Evolutionary conservation across 805 yeast genomes (phyloP), one percentile per base, ranked within the genome.

Genomic region (Kodamaea restingae): DNA sequence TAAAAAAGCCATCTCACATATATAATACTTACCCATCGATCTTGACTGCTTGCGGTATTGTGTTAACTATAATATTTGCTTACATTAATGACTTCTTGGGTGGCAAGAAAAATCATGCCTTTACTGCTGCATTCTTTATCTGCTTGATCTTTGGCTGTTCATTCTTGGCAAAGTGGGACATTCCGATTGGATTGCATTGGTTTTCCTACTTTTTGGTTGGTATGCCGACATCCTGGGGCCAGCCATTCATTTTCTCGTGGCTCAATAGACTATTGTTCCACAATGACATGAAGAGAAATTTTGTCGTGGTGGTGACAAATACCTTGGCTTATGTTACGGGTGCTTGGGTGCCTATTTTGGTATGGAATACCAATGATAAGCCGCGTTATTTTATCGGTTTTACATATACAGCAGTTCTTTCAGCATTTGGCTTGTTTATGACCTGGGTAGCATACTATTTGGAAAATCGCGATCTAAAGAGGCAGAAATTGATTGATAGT

Each of bases 211-310:
- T 67, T 46, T 44, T 75, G 34, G 54, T 70, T 3, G 76, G 76
- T 2, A 52, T 71, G 11, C 78, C 79, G 7, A 58, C 71, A 0
- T 50, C 72, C 3, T 69, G 69, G 70, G 81, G 79, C 1, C 81
- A 74, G 56, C 80, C 81, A 2, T 65, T 72, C 46, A 72, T 76
- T 10, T 76, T 70, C 43, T 62, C 78, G 2, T 78, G 82, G 83
- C 68, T 76, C 26, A 77, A 77, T 49, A 58, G 75, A 26, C 48
- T 69, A 18, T 50, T 77, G 14, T 60, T 62, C 18, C 51, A 61
- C 6, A 71, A 72, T 43, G 76, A 71, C 49, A 53, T 63, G 67
- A 60, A 64, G 53, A 50, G 66, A 56, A 43, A 35, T 38, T 65
- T 66, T 38, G 55, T 65, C n/a, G 62, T 65, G 15, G 69, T 67